Evolutionary conservation across 768 basidiomycete species (phyloP), one percentile per base, ranked within the genome.

Genomic region (Lentinula aciculospora): DNA sequence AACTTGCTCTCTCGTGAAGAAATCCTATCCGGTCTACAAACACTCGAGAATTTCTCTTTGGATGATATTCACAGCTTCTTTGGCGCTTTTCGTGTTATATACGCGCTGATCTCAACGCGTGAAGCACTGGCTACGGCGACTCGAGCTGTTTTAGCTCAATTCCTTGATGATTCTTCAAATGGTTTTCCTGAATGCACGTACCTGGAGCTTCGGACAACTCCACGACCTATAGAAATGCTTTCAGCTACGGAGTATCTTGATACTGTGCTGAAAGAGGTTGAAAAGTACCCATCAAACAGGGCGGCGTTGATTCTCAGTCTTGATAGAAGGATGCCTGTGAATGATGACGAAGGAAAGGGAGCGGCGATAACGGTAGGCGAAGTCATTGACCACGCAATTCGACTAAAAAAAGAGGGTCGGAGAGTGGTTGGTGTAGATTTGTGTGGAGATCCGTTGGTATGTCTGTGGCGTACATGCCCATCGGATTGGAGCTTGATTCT

Each of bases 181-280:
- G 60, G 67, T 8, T 37, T 61, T 0, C 76, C 84, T 0, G 81
- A 89, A 55, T 92, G 86, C 59, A 70, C 70, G 3, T 92, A 92
- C 65, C 75, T 94, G 32, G 92, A 94, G 65, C 78, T 94, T n/a
- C 83, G 92, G n/a, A 85, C 84, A 9, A 92, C 88, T 0, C 92
- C 91, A 0, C 78, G 85, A 44, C 72, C 66, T 65, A 88, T 83
- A 0, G 57, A 67, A 0, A 62, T 75, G 4, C 89, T 92, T 86
- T 76, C 74, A 6, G 74, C 84, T 8, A 69, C 75, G 58, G 67
- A 73, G 42, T 94, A 94, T 66, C 70, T 94, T 23, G 72, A 76
- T 37, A 74, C 81, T 1, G 88, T 94, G 0, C 74, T 94, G 13
- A 76, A 72, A 9, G 85, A 87, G 65, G 67, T 90, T 21, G 84